Evolutionary conservation across 2,329 filamentous ascomycete genomes (phyloP).

Genomic region (Colletotrichum costaricense): DNA sequence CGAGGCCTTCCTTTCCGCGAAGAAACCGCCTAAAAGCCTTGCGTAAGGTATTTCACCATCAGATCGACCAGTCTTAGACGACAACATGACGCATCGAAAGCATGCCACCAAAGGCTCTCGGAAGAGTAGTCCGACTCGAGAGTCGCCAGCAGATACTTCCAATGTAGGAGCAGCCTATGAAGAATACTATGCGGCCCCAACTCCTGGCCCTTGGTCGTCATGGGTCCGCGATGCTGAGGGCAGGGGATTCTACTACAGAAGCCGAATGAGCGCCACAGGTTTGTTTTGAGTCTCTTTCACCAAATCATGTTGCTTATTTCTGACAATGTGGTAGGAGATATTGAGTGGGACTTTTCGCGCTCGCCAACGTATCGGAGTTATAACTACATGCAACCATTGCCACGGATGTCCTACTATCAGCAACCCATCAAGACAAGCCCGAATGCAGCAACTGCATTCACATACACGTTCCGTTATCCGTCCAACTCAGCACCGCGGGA

Average conservation of each 20-base stretch:
- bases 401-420: background rate
- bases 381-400: background rate
- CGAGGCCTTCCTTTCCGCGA: too few relatives aligned
- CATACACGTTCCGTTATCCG: background rate
- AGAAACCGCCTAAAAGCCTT: background rate
- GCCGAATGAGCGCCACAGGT: slow-evolving; percentile 3
- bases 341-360: background rate
- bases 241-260: slow-evolving; percentile 15
- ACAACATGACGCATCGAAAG: background rate
- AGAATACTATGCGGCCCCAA: background rate
- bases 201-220: background rate
- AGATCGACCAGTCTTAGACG: too few relatives aligned
- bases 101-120: background rate
- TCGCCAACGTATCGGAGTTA: background rate
- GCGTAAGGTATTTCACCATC: too few relatives aligned
- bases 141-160: background rate
- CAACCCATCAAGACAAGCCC: background rate
- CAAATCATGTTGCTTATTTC: background rate
- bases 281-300: background rate
- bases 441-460: background rate
- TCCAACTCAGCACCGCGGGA: background rate
- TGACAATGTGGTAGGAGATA: background rate
- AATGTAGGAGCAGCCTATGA: too few relatives aligned
- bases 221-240: slow-evolving; percentile 9
- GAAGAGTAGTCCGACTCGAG: background rate